Evolutionary conservation across 2,329 filamentous ascomycete genomes (phyloP).

Genomic region (Paecilomyces niveus): DNA sequence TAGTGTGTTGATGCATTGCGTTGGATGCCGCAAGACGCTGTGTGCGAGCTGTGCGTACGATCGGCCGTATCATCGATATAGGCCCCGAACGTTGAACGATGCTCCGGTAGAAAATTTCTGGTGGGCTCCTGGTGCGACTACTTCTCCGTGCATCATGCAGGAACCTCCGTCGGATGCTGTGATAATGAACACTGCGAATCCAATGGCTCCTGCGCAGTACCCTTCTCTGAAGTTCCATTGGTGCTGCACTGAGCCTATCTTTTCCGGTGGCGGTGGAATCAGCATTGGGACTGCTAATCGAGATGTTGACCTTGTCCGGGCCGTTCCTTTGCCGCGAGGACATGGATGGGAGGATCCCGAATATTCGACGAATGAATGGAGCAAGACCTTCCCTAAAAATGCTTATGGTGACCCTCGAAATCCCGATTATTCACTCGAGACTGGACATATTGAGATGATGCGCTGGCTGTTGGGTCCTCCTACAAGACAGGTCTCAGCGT

Average conservation of each 20-base stretch:
- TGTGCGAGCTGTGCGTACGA: constrained; percentile 55
- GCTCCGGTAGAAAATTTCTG: constrained; percentile 39
- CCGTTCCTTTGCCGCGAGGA: constrained; percentile 48
- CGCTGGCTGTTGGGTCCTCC: constrained; percentile 43
- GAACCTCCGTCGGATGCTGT: constrained; percentile 34
- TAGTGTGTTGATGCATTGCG: constrained; percentile 55
- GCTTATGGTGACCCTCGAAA: constrained; percentile 33
- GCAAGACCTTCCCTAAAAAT: constrained; percentile 31
- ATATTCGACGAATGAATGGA: constrained; percentile 37
- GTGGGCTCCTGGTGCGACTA: constrained; percentile 52
- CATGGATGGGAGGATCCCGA: constrained; percentile 52
- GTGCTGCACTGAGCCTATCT: constrained; percentile 55
- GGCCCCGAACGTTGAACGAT: constrained; percentile 14
- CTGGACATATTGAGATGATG: constrained; percentile 37
- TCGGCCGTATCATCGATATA: constrained; percentile 40
- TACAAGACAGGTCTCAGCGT: constrained; percentile 39
- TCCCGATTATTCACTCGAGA: constrained; percentile 32
- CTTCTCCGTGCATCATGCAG: constrained; percentile 53
- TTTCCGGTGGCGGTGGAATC: constrained; percentile 54
- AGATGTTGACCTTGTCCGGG: constrained; percentile 50
- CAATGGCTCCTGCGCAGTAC: constrained; percentile 28
- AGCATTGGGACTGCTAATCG: constrained; percentile 48
- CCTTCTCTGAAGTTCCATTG: constrained; percentile 51
- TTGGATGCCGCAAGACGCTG: constrained; percentile 53
- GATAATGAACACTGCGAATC: constrained; percentile 26